Evolutionary conservation across 768 basidiomycete species (phyloP).

Genomic region (Pilatotrama ljubarskyi): DNA sequence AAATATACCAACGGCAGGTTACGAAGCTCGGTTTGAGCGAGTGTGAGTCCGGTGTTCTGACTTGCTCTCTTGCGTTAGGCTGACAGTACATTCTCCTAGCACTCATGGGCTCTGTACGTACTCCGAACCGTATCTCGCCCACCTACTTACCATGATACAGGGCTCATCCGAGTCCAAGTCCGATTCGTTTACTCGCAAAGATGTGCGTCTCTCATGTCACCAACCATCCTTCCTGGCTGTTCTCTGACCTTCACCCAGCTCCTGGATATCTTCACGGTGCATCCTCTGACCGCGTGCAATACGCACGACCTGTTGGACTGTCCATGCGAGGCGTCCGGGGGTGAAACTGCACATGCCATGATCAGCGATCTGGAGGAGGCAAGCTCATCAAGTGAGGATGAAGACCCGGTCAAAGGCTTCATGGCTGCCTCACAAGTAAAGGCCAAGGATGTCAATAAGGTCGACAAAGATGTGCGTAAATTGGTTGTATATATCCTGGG

Average conservation of each 20-base stretch:
- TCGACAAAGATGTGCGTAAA: conserved; percentile 53
- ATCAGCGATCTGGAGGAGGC: conserved; percentile 24
- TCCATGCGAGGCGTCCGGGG: conserved; percentile 46
- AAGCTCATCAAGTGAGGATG: conserved; percentile 32
- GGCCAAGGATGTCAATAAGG: conserved; percentile 42
- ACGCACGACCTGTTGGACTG: conserved; percentile 93
- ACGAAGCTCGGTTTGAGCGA: conserved; percentile 91
- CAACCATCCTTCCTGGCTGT: conserved; percentile 6
- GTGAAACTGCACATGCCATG: not conserved
- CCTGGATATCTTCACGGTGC: conserved; percentile 89
- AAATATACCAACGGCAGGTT: conserved; percentile 92
- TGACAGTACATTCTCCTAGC: conserved; percentile 40
- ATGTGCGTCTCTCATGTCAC: conserved; percentile 49
- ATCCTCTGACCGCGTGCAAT: conserved; percentile 76
- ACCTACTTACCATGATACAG: conserved; percentile 23
- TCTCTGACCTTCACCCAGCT: conserved; percentile 49
- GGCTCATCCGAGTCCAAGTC: conserved; percentile 60
- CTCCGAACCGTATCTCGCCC: not conserved
- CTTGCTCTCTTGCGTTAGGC: not conserved
- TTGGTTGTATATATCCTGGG: not conserved
- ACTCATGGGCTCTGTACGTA: conserved; percentile 65
- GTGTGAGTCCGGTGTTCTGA: conserved; percentile 50
- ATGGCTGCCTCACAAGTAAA: conserved; percentile 65
- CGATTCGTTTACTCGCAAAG: conserved; percentile 85
- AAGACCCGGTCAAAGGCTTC: conserved; percentile 46